Evolutionary conservation across 2,329 filamentous ascomycete species (phyloP).

Genomic region (Lasiodiplodia theobromae): DNA sequence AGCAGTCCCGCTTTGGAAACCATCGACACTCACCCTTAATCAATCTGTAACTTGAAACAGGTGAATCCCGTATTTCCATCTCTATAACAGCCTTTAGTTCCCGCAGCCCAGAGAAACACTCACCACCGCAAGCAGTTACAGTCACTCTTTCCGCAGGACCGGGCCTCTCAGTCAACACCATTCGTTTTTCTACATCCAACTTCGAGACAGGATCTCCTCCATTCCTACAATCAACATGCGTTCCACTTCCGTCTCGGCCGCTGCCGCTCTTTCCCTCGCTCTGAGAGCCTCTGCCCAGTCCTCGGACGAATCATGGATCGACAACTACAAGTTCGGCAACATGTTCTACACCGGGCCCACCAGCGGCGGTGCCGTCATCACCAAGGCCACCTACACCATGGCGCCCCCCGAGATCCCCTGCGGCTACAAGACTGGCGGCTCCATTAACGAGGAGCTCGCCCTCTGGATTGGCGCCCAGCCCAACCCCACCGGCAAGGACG

Average conservation of each 20-base stretch:
- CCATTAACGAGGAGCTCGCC: constrained; percentile 7
- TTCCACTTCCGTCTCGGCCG: constrained; percentile 17
- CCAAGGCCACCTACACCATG: constrained; percentile 32
- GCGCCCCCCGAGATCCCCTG: constrained; percentile 20
- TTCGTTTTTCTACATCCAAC: constrained; percentile 9
- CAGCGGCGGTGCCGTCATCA: constrained; percentile 30
- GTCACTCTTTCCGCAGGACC: constrained; percentile 8
- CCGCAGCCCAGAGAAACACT: background rate
- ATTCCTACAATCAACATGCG: background rate
- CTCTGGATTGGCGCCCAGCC: constrained; percentile 31
- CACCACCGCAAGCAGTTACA: background rate
- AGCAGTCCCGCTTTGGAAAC: background rate
- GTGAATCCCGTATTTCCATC: background rate
- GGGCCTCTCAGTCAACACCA: background rate
- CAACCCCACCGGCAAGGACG: constrained; percentile 21
- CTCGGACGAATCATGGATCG: constrained; percentile 12
- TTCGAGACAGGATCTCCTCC: constrained; percentile 1
- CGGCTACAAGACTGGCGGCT: constrained; percentile 16
- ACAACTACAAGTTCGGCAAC: constrained; percentile 31
- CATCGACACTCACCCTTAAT: constrained; percentile 21
- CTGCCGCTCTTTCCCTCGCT: constrained; percentile 19
- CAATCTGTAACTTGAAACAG: constrained; percentile 17
- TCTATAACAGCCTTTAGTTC: constrained; percentile 2
- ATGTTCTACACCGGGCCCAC: constrained; percentile 32
- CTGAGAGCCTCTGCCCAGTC: constrained; percentile 17